Conservation (phyloP, 257 asterid species). For the Voacanga thouarsii region DNA sequence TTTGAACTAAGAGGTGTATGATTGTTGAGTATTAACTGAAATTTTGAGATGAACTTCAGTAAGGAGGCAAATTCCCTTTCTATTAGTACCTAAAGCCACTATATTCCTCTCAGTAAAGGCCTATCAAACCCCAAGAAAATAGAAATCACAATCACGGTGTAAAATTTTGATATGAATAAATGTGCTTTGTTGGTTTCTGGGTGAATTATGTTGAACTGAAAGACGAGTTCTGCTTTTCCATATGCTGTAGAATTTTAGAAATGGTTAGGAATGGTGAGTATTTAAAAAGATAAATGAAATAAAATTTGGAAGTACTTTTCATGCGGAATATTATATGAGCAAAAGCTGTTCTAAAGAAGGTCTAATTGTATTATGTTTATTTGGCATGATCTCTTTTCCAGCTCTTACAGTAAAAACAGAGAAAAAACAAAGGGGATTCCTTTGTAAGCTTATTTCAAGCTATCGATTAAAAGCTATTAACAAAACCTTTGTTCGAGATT, state of each 20-base stretch:
- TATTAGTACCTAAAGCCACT: neutral
- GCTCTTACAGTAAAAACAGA: neutral
- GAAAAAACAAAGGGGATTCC: neutral
- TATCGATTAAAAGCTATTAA: neutral
- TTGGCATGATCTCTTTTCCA: neutral
- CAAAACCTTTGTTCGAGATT: neutral
- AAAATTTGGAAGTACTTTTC: neutral
- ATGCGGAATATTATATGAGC: neutral
- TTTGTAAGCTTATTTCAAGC: neutral
- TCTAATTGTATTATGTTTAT: neutral
- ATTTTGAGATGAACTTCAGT: no score
- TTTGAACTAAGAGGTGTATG: neutral
- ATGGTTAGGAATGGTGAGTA: neutral
- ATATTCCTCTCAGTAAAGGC: neutral
- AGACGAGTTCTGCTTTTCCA: neutral
- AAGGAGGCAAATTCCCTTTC: neutral
- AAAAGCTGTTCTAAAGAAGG: neutral
- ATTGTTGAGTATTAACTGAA: no score
- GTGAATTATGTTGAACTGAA: neutral
- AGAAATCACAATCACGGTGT: neutral
- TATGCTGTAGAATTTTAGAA: neutral
- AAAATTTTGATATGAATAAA: neutral
- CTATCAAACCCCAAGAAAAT: neutral
- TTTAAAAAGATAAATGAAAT: no score
- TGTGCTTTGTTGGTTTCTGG: neutral